Evolutionary conservation across 257 asterid genomes (phyloP), one percentile per base, ranked within the genome.

Genomic region (Plantago ovata): DNA sequence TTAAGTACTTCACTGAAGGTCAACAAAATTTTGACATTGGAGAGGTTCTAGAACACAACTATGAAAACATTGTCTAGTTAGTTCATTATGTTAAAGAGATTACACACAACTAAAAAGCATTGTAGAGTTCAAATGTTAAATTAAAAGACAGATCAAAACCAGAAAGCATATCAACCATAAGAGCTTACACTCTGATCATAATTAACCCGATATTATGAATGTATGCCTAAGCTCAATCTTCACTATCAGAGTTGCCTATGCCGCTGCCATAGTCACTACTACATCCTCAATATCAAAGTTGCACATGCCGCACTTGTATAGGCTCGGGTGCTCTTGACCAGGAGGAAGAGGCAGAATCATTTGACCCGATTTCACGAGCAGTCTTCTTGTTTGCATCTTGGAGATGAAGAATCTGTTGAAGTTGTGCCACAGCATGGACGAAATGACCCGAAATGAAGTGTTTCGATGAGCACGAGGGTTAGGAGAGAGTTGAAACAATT

Each of bases 371-470:
- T 52, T 89, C 88, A 10, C 80, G 87, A 13, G 69, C 13, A 28
- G 84, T 72, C 64, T 89, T 93, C 71, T 80, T 84, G 63, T 78
- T 89, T 28, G 86, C 85, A 46, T 86, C 97, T 71, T 92, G 97
- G 63, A 88, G 95, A 68, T 88, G 95, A 21, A 88, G 96, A 62
- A 89, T 84, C 74, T 84, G 87, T 65, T 88, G 96, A 44, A 93
- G 91, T 65, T 93, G 94, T 3, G 89, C 82, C 57, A 84, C 94
- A 49, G 94, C 95, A 79, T 88, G 95, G 55, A 80, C 80, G 40
- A 93, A 83, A 63, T 81, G 98, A 18, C 78, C 14, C 97, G 83
- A 49, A 84, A 88, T 28, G 95, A 75, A 67, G 84, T 72, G 22
- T 79, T 57, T 97, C 98, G 86, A 15, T 83, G 86, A 10, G 94